Base-by-base conservation (phyloP, 805 yeast genomes). In the Lachancea sp. region DNA sequence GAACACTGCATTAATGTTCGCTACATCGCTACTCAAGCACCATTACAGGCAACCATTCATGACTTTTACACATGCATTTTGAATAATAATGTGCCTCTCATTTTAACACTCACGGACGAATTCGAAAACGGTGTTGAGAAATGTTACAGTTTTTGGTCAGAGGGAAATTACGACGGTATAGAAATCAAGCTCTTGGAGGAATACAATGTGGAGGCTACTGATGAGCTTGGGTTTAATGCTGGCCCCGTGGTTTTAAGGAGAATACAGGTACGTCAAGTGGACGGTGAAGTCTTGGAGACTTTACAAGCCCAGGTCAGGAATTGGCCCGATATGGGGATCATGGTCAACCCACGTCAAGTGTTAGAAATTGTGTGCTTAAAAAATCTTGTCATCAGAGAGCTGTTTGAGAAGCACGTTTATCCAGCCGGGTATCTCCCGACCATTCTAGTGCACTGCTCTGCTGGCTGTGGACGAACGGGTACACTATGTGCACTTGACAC, bases 381-480 rank as follows among this genome's bases (percentile, higher is more conserved):
- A 47, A 69, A 71, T 41, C 52, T 70, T 11, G 59, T 79, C 15
- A 62, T 73, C 37, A 51, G 63, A 30, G 48, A 50, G n/a, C 47
- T 62, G 19, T 47, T 44, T 19, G 42, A 46, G 8, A 42, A 36
- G 15, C 38, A 51, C 12, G 41, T 48, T n/a, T 48, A 45, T 36
- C 36, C 49, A 7, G 47, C 54, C 7, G 54, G 37, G 52, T 67
- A 59, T n/a, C 60, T 68, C 1, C 65, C 73, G 0, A 85, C 87
- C 18, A 73, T 81, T 5, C 60, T 88, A 38, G 85, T 85, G 20
- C 98, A 91, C 65, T 91, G 99, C 59, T 87, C 96, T 6, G 98
- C 98, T 1, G 99, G 99, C 0, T 89, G 95, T 59, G 99, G 99
- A 16, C 71, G 99, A 47, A 88, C 98, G 0, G 99, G 99, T 2